Base-by-base conservation (phyloP, 306 rosid species). In the Rosa chinensis region DNA sequence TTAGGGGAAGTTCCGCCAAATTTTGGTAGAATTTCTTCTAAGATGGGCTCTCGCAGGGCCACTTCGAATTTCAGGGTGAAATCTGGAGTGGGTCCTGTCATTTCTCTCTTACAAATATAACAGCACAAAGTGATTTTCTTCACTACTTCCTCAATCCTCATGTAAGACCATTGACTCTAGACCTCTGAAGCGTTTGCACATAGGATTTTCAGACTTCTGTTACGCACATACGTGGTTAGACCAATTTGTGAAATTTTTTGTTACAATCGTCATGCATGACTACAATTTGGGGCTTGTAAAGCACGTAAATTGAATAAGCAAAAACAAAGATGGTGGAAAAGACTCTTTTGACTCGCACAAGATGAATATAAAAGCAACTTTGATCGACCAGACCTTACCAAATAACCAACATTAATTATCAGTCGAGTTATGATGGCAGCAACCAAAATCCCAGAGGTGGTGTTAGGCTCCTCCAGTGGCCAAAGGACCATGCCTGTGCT, bases 401-500 rank as follows among this genome's bases (percentile, higher is more conserved):
- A 52, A 52, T 16, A 52, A 14, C n/a, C 56, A 53, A 17, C n/a
- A 53, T 53, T 53, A n/a, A 6, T 18, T 6, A 17, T 53, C 59
- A 53, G 59, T 49, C 11, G 52, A 48, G 53, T 53, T 53, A 53
- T 17, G 13, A 73, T 28, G 28, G 55, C 39, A 23, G 16, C 23
- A n/a, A 67, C 39, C 23, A 43, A 52, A 21, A 55, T 78, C 44
- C 81, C 81, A 21, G 73, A 40, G 20, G 75, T 78, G 14, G 58
- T 55, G 25, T 25, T 68, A 35, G 13, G 32, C 32, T 78, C 81
- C 12, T 68, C 69, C 35, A 18, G 39, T 6, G 68, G 56, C 6
- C 75, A 3, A 3, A 14, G n/a, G 44, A 50, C 28, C 17, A 79
- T 79, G 62, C 77, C 64, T 3, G 32, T 37, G 2, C 9, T 79